These are phyloP conservation scores for Chlorella variabilis DNA, from an alignment of 163 green algal genomes.

Conservation along the genomic window DNA sequence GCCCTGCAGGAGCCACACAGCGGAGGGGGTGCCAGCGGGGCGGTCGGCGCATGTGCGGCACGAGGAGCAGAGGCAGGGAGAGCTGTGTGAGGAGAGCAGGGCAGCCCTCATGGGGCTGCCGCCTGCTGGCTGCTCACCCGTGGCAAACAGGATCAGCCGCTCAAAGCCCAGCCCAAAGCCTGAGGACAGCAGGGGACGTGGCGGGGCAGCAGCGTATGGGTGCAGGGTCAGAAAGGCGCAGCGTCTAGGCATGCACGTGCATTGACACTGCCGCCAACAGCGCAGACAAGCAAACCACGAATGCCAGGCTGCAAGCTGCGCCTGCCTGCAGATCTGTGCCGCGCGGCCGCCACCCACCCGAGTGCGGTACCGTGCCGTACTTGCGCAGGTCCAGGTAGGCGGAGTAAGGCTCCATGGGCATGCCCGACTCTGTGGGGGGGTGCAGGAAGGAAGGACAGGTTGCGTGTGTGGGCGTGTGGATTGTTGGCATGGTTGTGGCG, in stretches of 20 bases:
- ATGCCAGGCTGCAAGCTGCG: background rate
- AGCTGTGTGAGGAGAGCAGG: no score
- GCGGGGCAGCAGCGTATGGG: no score
- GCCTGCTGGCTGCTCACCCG: no score
- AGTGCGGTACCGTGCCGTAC: constrained; percentile 80
- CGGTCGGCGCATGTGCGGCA: no score
- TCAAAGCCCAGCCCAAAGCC: constrained; percentile 99
- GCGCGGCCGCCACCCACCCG: constrained; percentile 19
- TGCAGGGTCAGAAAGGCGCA: no score
- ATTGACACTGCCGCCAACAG: background rate
- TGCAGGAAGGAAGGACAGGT: background rate
- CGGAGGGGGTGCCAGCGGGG: no score
- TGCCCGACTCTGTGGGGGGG: constrained; percentile 51
- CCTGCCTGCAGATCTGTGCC: no score
- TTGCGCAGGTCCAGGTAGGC: constrained; percentile 94
- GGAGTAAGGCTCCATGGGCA: constrained; percentile 82
- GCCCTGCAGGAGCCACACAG: constrained; percentile 43
- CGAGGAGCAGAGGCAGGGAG: no score
- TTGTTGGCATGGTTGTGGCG: no score
- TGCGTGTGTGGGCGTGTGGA: background rate
- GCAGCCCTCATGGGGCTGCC: no score
- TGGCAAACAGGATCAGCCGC: constrained; percentile 96
- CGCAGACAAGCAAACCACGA: background rate
- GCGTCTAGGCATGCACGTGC: no score
- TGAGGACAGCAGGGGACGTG: background rate